Base-by-base conservation (phyloP, 2,329 filamentous ascomycete genomes). In the Nemania sp. region DNA sequence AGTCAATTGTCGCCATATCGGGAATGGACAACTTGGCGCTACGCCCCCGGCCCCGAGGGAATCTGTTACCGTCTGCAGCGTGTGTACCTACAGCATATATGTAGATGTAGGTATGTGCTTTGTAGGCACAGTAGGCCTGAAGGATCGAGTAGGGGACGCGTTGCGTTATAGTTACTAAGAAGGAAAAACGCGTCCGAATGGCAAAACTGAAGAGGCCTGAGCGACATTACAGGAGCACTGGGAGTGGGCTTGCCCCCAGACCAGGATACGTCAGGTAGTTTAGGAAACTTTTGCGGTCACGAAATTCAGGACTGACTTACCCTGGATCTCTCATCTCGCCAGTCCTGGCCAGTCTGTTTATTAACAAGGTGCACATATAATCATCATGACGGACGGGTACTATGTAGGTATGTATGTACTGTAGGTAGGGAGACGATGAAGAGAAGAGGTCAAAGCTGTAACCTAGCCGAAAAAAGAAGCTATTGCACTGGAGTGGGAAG, bases 201-300 rank as follows among this genome's bases (percentile, higher is more conserved):
- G n/a, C 22, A 52, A 41, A 49, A 43, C 32, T n/a, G 27, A 35
- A 57, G 66, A 57, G 52, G 61, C 13, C 61, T 63, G 66, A 68
- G 62, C 66, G 35, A 68, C 43, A 68, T 64, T 64, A 64, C 54
- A 64, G 62, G 62, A 64, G 26, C n/a, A 45, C 55, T n/a, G 11
- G 41, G 49, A 43, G 55, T 49, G 62, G 49, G 5, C 8, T 59
- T 22, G 29, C 22, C 24, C 54, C 59, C n/a, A 20, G 49, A 53
- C 55, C 32, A 27, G 45, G 41, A 43, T 41, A 24, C n/a, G n/a
- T n/a, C n/a, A 41, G 35, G 35, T 49, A 26, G 8, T 45, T 2
- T 35, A 35, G 32, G 2, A 35, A 35, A 35, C 32, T 11, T 35
- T 11, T 35, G 11, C 32, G 11, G 32, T 24, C n/a, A 56, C 24